Conservation (phyloP, 306 rosid genomes). For the Pueraria montana region DNA sequence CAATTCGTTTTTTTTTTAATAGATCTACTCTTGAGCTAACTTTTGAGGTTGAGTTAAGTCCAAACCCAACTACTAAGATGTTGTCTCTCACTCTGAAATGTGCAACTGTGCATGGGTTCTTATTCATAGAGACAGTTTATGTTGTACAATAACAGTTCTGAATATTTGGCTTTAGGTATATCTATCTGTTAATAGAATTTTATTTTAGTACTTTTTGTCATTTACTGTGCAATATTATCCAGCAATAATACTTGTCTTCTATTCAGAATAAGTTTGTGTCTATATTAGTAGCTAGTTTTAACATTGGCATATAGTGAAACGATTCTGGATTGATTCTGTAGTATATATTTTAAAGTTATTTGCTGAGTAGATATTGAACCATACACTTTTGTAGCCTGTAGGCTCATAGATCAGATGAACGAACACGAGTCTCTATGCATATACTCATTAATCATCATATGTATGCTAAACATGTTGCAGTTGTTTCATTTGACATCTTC, state of each 20-base stretch:
- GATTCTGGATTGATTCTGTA: too few relatives aligned
- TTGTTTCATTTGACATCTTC: too few relatives aligned
- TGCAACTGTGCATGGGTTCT: neutral
- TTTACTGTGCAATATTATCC: neutral
- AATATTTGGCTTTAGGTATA: neutral
- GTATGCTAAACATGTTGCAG: too few relatives aligned
- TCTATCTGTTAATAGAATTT: constrained; percentile 2
- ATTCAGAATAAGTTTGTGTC: neutral
- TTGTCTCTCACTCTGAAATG: neutral
- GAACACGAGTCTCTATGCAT: too few relatives aligned
- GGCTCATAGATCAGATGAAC: too few relatives aligned
- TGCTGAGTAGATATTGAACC: too few relatives aligned
- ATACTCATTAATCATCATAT: too few relatives aligned
- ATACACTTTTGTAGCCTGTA: too few relatives aligned
- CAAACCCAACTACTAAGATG: neutral
- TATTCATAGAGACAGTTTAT: neutral
- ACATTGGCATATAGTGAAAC: neutral
- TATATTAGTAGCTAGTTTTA: neutral
- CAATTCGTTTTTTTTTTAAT: too few relatives aligned
- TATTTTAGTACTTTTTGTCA: neutral
- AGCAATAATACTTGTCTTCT: too few relatives aligned
- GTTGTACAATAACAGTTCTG: neutral
- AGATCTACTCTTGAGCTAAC: neutral
- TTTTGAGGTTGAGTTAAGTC: neutral
- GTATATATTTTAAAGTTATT: too few relatives aligned